Base-by-base conservation (phyloP, 2,329 filamentous ascomycete genomes). In the Karstenula rhodostoma region DNA sequence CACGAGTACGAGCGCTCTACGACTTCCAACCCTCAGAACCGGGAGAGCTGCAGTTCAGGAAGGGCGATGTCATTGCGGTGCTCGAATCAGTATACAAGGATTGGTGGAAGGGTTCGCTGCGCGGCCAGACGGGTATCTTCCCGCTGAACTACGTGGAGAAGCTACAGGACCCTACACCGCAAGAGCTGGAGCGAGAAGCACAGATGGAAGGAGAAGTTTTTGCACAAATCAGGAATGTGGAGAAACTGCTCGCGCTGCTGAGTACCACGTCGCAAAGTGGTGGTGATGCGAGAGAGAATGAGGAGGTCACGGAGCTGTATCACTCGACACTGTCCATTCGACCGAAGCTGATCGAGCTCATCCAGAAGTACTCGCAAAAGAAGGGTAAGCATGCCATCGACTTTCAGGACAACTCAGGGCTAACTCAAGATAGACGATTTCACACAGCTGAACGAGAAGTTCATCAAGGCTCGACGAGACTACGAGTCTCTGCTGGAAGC, bases 61-160 rank as follows among this genome's bases (percentile, higher is more conserved):
- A 96, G 81, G 94, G 95, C 29, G 95, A 99, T 76, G 90, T 98
- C 43, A 99, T 99, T 77, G 94, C 95, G 1, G 95, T 99, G 17
- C 84, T 99, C 43, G 95, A 98, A 79, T 97, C 94, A 1, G 95
- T 98, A 1, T 99, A 96, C 82, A 99, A 98, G 79, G 95, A 99
- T 78, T 99, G 95, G 95, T 99, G 95, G 95, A 94, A 96, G 70
- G 95, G 95, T 1, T 96, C 94, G 44, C 82, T 99, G 60, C 89
- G 94, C 74, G 95, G 95, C 22, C 93, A 97, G 78, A 97, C 93
- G 7, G 95, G 95, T 69, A 99, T 99, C 66, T 99, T 99, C 79
- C 95, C 95, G 7, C 86, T 99, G 66, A 99, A 99, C 81, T 99
- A 99, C 74, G 95, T 99, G 17, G 95, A 99, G 81, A 99, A 99